Evolutionary conservation across 2,329 filamentous ascomycete species (phyloP).

Genomic region (Aphanocladium album): DNA sequence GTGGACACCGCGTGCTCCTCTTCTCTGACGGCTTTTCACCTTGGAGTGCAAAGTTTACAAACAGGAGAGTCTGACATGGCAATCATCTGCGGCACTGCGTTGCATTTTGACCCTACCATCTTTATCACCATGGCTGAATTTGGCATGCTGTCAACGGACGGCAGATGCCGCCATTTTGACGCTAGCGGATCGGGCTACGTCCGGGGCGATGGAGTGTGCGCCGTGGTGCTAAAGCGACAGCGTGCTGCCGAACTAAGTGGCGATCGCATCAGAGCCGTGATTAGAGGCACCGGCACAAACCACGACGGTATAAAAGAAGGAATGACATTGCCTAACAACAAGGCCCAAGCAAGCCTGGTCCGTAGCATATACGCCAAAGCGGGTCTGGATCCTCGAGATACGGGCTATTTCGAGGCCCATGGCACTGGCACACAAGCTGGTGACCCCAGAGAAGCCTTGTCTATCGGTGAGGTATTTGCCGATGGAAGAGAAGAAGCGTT

Average conservation of each 20-base stretch:
- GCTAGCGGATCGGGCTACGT: conserved; percentile 44
- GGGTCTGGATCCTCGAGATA: conserved; percentile 17
- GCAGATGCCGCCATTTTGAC: conserved; percentile 35
- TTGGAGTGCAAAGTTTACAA: conserved; percentile 30
- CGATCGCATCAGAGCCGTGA: conserved; percentile 45
- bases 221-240: conserved; percentile 42
- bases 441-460: conserved; percentile 44
- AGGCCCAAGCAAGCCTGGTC: conserved; percentile 35
- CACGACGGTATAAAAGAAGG: conserved; percentile 49
- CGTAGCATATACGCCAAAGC: conserved; percentile 22
- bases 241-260: conserved; percentile 41
- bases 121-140: conserved; percentile 5
- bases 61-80: conserved; percentile 23
- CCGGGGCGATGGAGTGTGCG: conserved; percentile 45
- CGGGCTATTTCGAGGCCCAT: conserved; percentile 33
- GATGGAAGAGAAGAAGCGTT: conserved; percentile 19
- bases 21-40: conserved; percentile 33
- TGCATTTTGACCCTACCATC: conserved; percentile 16
- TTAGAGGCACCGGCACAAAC: conserved; percentile 44
- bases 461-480: conserved; percentile 16
- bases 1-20: conserved; percentile 39
- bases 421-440: conserved; percentile 46
- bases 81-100: conserved; percentile 24
- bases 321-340: conserved; percentile 47
- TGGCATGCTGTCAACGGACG: conserved; percentile 22